Percentiles rank a stretch among this genome's conserved stretches.
Evolutionary conservation across 208 protist species (phyloP).

Genomic region (Kentomonas sorsogonicus): DNA sequence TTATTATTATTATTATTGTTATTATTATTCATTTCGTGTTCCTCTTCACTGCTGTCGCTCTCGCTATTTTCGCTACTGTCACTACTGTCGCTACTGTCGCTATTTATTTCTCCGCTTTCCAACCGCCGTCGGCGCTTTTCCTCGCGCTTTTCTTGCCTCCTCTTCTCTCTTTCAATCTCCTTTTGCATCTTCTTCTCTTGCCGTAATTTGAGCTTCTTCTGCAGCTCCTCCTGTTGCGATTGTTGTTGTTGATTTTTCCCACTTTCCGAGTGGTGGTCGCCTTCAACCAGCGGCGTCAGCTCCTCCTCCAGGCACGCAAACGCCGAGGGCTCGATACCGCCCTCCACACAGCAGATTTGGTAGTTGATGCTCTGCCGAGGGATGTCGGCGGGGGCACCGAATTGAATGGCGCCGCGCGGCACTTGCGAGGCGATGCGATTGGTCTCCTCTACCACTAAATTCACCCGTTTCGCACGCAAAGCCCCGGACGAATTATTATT

Average conservation of each 20-base stretch:
- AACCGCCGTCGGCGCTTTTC: no score
- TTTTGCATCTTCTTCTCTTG: not conserved
- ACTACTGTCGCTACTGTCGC: not conserved
- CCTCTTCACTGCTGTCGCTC: no score
- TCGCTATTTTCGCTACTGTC: not conserved
- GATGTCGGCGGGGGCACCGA: slow-evolving; percentile 64
- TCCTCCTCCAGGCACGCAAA: slow-evolving; percentile 82
- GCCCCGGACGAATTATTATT: slow-evolving; percentile 29
- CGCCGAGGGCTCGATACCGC: slow-evolving; percentile 39
- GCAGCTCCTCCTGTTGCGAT: not conserved
- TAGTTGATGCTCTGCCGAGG: slow-evolving; percentile 71
- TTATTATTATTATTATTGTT: no score
- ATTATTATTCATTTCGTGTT: no score
- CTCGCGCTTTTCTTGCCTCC: not conserved
- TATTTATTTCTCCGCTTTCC: no score
- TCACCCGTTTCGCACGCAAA: slow-evolving; percentile 93
- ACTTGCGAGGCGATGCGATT: slow-evolving; percentile 8
- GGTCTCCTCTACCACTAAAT: not conserved
- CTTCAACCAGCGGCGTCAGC: slow-evolving; percentile 34
- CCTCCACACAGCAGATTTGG: slow-evolving; percentile 64
- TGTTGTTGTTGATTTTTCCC: slow-evolving; percentile 2
- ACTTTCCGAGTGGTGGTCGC: not conserved
- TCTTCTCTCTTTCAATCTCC: not conserved
- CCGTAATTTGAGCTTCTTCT: not conserved
- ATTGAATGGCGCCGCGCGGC: slow-evolving; percentile 49